Base-by-base conservation (phyloP, 805 yeast species). In the Tetrapisispora namnaoensis region DNA sequence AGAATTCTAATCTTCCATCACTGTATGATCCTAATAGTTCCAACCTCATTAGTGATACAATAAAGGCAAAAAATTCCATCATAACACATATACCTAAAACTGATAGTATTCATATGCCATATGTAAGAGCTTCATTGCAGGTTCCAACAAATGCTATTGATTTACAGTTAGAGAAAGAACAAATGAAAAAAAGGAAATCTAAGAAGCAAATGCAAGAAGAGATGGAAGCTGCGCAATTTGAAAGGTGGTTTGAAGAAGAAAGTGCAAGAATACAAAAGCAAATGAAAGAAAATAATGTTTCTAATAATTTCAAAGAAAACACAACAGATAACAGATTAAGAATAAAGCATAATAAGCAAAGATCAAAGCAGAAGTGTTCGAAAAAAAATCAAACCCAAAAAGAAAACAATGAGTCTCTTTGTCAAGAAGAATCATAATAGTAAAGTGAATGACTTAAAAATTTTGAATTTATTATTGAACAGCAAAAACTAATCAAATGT, bases 221-320 rank as follows among this genome's bases (percentile, higher is more conserved):
- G 42, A 83, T 82, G 59, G 82, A 82, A 54, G 96, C 89, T 53
- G 86, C 86, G 58, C 88, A 82, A 59, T 89, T 89, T 69, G 89
- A 82, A 28, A 75, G 70, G 51, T 89, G 96, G 96, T 89, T 95
- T 90, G 83, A 78, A 36, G 80, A 78, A 54, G 96, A 89, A 59
- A 74, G 87, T 48, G 71, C 71, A n/a, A 71, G 75, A 46, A 83
- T 83, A 8, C 91, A 83, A 60, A 59, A 58, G 24, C 69, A 69
- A 30, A 42, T 42, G 44, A 42, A 32, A 13, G 27, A 14, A 8
- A 9, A 16, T 7, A 8, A n/a, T 13, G 16, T 4, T 11, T 18
- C 22, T 47, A 43, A 42, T 30, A 36, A 50, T 44, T 32, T 40
- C 14, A 37, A 37, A 16, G n/a, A 32, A 17, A 24, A 27, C 22